Conservation (phyloP, 2,329 filamentous ascomycete species). For the Botrytis hyacinthi region DNA sequence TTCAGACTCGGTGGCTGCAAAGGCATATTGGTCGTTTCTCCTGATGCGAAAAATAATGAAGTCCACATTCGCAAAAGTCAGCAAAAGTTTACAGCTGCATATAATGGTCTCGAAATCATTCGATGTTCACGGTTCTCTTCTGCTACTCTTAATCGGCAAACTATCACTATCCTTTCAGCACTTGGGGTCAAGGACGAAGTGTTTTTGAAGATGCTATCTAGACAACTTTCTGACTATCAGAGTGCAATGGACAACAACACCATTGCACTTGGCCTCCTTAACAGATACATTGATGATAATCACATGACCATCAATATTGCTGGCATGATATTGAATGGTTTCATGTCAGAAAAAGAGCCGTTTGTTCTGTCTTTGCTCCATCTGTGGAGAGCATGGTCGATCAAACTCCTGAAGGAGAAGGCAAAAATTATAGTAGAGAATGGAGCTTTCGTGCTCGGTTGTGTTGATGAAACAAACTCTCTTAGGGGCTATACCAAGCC, state of each 20-base stretch:
- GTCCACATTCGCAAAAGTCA: conserved; percentile 82
- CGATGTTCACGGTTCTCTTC: conserved; percentile 72
- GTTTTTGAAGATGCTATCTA: conserved; percentile 65
- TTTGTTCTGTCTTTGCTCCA: conserved; percentile 77
- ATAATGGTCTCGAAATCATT: conserved; percentile 80
- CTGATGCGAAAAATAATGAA: conserved; percentile 62
- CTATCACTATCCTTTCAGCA: conserved; percentile 78
- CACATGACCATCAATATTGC: conserved; percentile 73
- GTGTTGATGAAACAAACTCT: conserved; percentile 77
- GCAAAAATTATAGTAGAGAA: conserved; percentile 78
- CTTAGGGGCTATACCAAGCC: conserved; percentile 68
- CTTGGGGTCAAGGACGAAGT: conserved; percentile 67
- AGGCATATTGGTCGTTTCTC: conserved; percentile 77
- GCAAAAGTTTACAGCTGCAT: conserved; percentile 74
- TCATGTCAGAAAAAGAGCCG: conserved; percentile 71
- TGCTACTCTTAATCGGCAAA: conserved; percentile 84
- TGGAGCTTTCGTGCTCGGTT: conserved; percentile 85
- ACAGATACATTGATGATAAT: conserved; percentile 79
- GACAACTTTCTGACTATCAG: conserved; percentile 67
- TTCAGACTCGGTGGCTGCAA: conserved; percentile 93
- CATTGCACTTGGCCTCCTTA: conserved; percentile 66
- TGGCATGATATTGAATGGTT: conserved; percentile 74
- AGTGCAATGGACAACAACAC: conserved; percentile 64
- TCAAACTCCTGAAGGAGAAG: conserved; percentile 90
- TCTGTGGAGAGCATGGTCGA: conserved; percentile 84